phyloP scores from a whole-genome alignment of 176 grass and related monocot species.

The Saccharum spontaneum region DNA sequence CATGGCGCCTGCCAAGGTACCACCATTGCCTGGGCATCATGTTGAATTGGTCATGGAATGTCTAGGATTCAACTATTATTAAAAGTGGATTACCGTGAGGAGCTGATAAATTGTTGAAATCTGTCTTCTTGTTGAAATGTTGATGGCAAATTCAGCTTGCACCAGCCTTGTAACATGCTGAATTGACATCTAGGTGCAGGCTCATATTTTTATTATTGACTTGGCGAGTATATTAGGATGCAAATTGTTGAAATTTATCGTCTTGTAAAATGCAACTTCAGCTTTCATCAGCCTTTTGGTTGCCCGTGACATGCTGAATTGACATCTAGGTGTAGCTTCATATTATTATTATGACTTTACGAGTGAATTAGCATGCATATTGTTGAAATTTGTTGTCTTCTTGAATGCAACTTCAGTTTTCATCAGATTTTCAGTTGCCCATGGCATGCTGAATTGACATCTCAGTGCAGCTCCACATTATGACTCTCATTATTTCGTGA shows the following conservation, averaged over 20 bases:
- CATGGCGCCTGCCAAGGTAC: slow-evolving; percentile 72
- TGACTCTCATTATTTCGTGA: background rate
- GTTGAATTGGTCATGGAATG: background rate
- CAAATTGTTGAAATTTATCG: background rate
- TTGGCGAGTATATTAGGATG: background rate
- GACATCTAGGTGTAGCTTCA: background rate
- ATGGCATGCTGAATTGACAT: background rate
- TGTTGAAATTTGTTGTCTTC: background rate
- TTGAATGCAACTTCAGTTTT: background rate
- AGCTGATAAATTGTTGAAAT: slow-evolving; percentile 11
- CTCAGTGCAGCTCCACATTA: background rate
- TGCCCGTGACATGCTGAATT: background rate
- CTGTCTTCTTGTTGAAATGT: background rate
- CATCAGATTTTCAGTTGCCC: background rate
- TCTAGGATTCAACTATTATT: background rate
- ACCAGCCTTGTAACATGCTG: background rate
- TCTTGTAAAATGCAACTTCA: background rate
- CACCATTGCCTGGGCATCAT: background rate
- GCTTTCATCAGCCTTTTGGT: background rate
- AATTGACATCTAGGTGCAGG: background rate
- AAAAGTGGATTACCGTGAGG: background rate
- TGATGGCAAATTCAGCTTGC: background rate
- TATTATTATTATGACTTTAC: background rate
- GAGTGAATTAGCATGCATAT: background rate
- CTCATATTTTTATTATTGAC: background rate